Evolutionary conservation across 2,329 filamentous ascomycete genomes (phyloP).

Genomic region (Colletotrichum lupini): DNA sequence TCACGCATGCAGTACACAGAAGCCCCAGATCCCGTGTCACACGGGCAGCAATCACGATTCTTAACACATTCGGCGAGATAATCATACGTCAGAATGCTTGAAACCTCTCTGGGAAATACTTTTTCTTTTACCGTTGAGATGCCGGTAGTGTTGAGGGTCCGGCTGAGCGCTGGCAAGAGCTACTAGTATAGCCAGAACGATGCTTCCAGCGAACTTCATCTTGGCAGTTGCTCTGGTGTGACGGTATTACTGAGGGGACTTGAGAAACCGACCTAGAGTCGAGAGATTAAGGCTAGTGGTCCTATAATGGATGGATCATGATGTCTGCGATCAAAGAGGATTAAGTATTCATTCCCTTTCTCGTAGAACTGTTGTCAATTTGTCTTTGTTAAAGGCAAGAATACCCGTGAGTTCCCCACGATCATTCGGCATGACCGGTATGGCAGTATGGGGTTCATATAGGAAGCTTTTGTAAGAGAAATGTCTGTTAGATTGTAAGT

Average conservation of each 20-base stretch:
- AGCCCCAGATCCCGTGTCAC: not conserved
- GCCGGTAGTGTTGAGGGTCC: too few species aligned
- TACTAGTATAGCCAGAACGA: not conserved
- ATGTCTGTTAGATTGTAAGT: not conserved
- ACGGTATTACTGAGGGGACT: not conserved
- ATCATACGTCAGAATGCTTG: not conserved
- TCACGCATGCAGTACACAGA: not conserved
- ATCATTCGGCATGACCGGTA: not conserved
- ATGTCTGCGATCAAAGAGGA: not conserved
- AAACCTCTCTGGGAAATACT: too few species aligned
- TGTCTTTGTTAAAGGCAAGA: not conserved
- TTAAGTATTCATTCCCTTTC: not conserved
- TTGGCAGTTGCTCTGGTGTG: not conserved
- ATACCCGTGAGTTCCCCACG: too few species aligned
- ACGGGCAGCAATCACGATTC: constrained; percentile 3
- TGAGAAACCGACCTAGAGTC: too few species aligned
- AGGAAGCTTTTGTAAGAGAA: not conserved
- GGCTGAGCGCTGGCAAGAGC: not conserved
- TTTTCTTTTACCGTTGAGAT: too few species aligned
- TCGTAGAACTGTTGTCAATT: not conserved
- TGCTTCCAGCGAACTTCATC: not conserved
- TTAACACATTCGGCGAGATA: not conserved
- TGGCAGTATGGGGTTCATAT: not conserved
- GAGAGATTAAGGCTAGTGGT: not conserved
- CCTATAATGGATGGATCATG: fast-evolving